Evolutionary conservation across 2,329 filamentous ascomycete species (phyloP).

Genomic region (Botryosphaeria dothidea): DNA sequence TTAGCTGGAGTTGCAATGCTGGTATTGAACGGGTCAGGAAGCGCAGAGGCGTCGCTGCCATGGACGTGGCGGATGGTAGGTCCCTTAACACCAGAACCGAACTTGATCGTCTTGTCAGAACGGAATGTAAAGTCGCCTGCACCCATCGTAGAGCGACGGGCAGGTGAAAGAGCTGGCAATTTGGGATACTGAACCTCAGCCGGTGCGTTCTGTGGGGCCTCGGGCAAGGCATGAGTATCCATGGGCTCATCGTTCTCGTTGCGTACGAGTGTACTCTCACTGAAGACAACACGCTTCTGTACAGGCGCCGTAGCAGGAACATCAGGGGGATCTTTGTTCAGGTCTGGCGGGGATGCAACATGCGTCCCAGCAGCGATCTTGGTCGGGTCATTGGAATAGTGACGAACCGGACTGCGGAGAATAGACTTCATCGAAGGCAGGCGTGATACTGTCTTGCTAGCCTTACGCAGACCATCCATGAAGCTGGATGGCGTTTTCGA

Average conservation of each 20-base stretch:
- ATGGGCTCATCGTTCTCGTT: constrained; percentile 28
- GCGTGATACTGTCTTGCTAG: constrained; percentile 51
- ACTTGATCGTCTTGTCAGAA: constrained; percentile 46
- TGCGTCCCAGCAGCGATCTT: constrained; percentile 64
- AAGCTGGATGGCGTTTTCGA: constrained; percentile 40
- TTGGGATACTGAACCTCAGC: constrained; percentile 38
- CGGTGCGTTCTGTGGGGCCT: constrained; percentile 29
- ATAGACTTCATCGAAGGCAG: constrained; percentile 61
- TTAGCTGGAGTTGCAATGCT: constrained; percentile 30
- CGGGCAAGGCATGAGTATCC: constrained; percentile 33
- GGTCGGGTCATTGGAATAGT: constrained; percentile 59
- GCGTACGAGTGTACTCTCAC: constrained; percentile 57
- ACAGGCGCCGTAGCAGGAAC: constrained; percentile 66
- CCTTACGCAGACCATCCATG: constrained; percentile 37
- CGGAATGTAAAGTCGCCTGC: constrained; percentile 52
- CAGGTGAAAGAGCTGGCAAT: constrained; percentile 30
- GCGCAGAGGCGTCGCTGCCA: constrained; percentile 41
- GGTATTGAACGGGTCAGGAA: constrained; percentile 23
- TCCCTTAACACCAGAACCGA: constrained; percentile 37
- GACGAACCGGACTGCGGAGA: constrained; percentile 59
- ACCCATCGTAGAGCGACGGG: constrained; percentile 32
- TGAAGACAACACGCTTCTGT: constrained; percentile 82
- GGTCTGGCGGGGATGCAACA: constrained; percentile 45
- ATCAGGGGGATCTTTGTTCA: constrained; percentile 56
- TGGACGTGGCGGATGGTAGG: constrained; percentile 44